Conservation (phyloP, 2,329 filamentous ascomycete species). For the Pseudogymnoascus sp. region DNA sequence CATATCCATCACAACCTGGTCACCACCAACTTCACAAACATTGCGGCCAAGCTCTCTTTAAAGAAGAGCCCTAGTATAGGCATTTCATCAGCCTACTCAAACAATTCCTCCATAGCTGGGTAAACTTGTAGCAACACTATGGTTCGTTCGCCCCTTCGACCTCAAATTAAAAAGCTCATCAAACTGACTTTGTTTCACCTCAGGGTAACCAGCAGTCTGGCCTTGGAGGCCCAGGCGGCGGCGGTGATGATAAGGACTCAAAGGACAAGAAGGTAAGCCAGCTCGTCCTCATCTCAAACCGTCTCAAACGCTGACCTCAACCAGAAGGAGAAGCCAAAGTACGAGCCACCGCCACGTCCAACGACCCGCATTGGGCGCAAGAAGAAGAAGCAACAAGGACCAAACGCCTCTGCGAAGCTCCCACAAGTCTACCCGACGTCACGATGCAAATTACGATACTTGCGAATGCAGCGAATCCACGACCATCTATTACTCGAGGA, state of each 20-base stretch:
- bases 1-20: slow-evolving; percentile 16
- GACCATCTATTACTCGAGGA: slow-evolving; percentile 95
- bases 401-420: slow-evolving; percentile 90
- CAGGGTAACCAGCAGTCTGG: slow-evolving; percentile 37
- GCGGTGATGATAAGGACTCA: slow-evolving; percentile 68
- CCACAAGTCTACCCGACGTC: slow-evolving; percentile 90
- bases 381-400: slow-evolving; percentile 93
- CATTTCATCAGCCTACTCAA: not conserved
- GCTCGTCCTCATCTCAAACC: not conserved
- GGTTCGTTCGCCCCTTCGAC: slow-evolving; percentile 8
- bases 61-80: not conserved
- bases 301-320: slow-evolving; percentile 11
- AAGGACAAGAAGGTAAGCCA: slow-evolving; percentile 83
- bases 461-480: slow-evolving; percentile 97
- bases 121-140: slow-evolving; percentile 6
- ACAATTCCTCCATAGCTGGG: slow-evolving; percentile 5
- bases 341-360: slow-evolving; percentile 93
- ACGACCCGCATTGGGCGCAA: slow-evolving; percentile 95
- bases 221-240: slow-evolving; percentile 36
- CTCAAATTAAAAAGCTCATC: not conserved
- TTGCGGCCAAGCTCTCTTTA: not conserved
- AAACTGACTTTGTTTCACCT: not conserved
- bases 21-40: not conserved
- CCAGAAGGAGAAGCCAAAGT: slow-evolving; percentile 99
- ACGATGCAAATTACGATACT: slow-evolving; percentile 91